Percentiles rank a stretch among this genome's conserved stretches.
Evolutionary conservation across 352 stramenopile genomes (phyloP).

Genomic region (Globisporangium camurandrum): DNA sequence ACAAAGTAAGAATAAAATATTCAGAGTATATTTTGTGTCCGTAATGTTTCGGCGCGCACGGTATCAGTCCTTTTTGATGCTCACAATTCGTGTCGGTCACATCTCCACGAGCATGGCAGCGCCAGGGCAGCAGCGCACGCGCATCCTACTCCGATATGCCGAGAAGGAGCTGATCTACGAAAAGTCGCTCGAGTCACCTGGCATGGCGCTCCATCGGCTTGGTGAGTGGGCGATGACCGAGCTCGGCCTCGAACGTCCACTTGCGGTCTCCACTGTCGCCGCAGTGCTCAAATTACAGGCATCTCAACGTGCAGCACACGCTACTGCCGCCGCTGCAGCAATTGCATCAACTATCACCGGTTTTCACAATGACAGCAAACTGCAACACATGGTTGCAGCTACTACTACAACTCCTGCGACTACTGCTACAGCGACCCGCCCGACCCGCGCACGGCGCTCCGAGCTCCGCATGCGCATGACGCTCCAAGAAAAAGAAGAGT

Average conservation of each 20-base stretch:
- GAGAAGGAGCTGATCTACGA: slow-evolving; percentile 9
- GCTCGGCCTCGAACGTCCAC: slow-evolving; percentile 2
- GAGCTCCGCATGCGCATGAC: slow-evolving; percentile 8
- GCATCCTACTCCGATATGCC: not conserved
- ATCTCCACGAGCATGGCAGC: not conserved
- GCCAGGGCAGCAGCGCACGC: not conserved
- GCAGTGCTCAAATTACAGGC: slow-evolving; percentile 2
- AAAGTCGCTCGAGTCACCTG: slow-evolving; percentile 7
- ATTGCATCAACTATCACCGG: no score
- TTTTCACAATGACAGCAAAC: no score
- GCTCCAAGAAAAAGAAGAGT: not conserved
- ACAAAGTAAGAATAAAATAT: no score
- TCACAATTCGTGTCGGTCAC: no score
- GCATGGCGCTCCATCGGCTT: slow-evolving; percentile 2
- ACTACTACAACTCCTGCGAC: not conserved
- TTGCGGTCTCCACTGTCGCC: slow-evolving; percentile 3
- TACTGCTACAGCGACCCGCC: not conserved
- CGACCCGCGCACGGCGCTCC: no score
- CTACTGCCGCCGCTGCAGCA: not conserved
- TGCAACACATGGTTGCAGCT: not conserved
- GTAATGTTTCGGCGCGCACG: no score
- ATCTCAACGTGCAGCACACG: not conserved
- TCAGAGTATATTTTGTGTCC: no score
- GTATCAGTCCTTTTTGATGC: no score
- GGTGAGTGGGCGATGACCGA: slow-evolving; percentile 6